A percentile compares a stretch with the other conserved stretches of the same genome.
phyloP scores from a whole-genome alignment of 2,329 filamentous ascomycete genomes.

The Stromatinia cepivora region DNA sequence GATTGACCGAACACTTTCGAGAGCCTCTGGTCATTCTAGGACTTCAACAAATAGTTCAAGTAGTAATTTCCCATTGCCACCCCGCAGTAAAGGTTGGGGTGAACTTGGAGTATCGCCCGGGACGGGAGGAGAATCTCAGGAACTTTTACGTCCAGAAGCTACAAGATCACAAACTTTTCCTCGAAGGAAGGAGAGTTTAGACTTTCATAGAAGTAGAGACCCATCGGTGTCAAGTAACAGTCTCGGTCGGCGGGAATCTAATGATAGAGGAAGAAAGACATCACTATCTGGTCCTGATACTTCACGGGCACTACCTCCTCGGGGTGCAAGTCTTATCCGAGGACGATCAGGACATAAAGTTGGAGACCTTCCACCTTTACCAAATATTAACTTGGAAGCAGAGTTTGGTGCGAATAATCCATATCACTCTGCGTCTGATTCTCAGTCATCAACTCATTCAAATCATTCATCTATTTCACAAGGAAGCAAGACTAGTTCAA shows the following conservation, averaged over 20 bases:
- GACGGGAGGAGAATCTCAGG: slow-evolving; percentile 44
- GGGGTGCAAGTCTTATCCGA: slow-evolving; percentile 37
- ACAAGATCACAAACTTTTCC: slow-evolving; percentile 41
- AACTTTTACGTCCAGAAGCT: slow-evolving; percentile 41
- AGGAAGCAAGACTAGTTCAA: slow-evolving; percentile 61
- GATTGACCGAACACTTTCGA: slow-evolving; percentile 29
- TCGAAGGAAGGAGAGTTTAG: slow-evolving; percentile 29
- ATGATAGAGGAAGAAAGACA: slow-evolving; percentile 29
- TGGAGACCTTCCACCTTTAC: slow-evolving; percentile 35
- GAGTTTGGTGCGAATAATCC: slow-evolving; percentile 64
- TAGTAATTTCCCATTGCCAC: slow-evolving; percentile 30
- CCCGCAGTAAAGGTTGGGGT: slow-evolving; percentile 56
- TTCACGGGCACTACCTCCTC: slow-evolving; percentile 37
- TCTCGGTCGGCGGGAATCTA: slow-evolving; percentile 1
- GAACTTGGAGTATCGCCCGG: slow-evolving; percentile 53
- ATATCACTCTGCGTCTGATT: slow-evolving; percentile 64
- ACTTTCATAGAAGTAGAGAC: slow-evolving; percentile 16
- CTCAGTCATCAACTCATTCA: slow-evolving; percentile 64
- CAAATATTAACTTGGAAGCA: slow-evolving; percentile 53
- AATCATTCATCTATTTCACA: slow-evolving; percentile 62
- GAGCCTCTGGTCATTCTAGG: slow-evolving; percentile 33
- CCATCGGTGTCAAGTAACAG: not conserved
- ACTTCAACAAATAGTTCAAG: slow-evolving; percentile 33
- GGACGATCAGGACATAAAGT: slow-evolving; percentile 29
- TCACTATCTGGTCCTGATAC: slow-evolving; percentile 38